Evolutionary conservation across 192 early-diverging fungal species (phyloP).

Genomic region (Mortierella claussenii): DNA sequence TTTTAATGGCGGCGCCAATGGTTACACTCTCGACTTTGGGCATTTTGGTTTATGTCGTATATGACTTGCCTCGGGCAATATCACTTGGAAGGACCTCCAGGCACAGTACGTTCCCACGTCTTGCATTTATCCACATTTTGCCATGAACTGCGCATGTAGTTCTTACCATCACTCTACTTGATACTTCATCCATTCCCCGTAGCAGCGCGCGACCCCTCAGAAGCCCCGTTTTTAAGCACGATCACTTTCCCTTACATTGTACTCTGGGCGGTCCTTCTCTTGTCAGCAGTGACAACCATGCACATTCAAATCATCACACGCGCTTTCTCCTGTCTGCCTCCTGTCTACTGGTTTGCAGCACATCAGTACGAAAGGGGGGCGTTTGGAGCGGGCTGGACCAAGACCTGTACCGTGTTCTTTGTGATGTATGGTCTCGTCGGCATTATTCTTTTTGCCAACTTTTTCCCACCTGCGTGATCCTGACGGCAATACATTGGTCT

Average conservation of each 20-base stretch:
- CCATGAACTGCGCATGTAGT: too few species aligned
- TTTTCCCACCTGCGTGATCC: conserved; percentile 93
- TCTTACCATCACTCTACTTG: background rate
- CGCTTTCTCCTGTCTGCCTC: conserved; percentile 84
- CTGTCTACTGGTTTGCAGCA: conserved; percentile 84
- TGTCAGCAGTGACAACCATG: conserved; percentile 76
- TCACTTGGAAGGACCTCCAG: conserved; percentile 61
- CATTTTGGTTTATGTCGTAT: conserved; percentile 62
- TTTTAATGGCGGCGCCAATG: conserved; percentile 87
- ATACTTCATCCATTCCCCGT: background rate
- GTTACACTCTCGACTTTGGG: conserved; percentile 70
- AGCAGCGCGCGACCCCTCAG: too few species aligned
- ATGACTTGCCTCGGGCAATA: conserved; percentile 64
- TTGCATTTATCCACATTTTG: too few species aligned
- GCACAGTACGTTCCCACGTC: too few species aligned
- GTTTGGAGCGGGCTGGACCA: conserved; percentile 16
- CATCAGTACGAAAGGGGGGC: conserved; percentile 54
- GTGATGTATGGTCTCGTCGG: conserved; percentile 80
- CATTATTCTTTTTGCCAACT: conserved; percentile 85
- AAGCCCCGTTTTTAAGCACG: conserved; percentile 28
- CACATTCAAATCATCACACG: conserved; percentile 93
- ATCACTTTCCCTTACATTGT: conserved; percentile 65
- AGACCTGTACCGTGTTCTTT: conserved; percentile 63
- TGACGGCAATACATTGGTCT: too few species aligned
- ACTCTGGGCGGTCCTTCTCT: conserved; percentile 72